Evolutionary conservation across 2,329 filamentous ascomycete genomes (phyloP), one percentile per base, ranked within the genome.

Genomic region (Chrysosporium keratinophilum): DNA sequence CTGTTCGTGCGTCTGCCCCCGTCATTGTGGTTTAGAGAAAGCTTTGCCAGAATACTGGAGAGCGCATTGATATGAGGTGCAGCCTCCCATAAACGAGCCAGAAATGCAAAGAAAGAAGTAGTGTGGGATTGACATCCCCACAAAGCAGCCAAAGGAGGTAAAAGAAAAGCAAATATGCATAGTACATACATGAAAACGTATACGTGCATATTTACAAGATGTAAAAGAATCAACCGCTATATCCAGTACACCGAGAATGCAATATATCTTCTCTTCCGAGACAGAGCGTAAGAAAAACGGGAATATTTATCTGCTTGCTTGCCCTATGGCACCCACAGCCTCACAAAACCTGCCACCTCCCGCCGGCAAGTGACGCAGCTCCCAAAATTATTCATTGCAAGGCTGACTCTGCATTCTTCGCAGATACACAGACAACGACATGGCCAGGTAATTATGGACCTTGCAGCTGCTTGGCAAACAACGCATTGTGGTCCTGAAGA

Each of bases 361-460:
- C 88, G 81, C 49, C 93, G 80, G 68, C 93, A 97, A 64, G 91
- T 97, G 39, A 97, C 90, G 66, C 93, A 98, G 65, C 88, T 94
- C 59, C 90, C 88, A 67, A 95, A 97, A 67, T 97, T 97, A 67
- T 96, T 94, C 82, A 95, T 90, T 2, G 93, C 93, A 58, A 97
- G 76, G 42, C 88, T 91, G 35, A 97, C 87, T 33, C 93, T 79
- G 66, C 93, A 97, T 61, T 97, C 93, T 67, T 98, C 93, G 66
- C 93, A 97, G 11, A 97, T 77, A 61, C 88, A 91, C 55, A 98
- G 77, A 66, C 93, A 98, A 1, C 93, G 86, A 67, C 93, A 98
- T 0, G 93, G 93, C 93, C 93, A 97, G 1, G 95, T 85, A 52
- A 98, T 86, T 57, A 97, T 86, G 6, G 87, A 94, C 15, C 93